Evolutionary conservation across 805 yeast genomes (phyloP).

Genomic region (Lipomyces sp.): DNA sequence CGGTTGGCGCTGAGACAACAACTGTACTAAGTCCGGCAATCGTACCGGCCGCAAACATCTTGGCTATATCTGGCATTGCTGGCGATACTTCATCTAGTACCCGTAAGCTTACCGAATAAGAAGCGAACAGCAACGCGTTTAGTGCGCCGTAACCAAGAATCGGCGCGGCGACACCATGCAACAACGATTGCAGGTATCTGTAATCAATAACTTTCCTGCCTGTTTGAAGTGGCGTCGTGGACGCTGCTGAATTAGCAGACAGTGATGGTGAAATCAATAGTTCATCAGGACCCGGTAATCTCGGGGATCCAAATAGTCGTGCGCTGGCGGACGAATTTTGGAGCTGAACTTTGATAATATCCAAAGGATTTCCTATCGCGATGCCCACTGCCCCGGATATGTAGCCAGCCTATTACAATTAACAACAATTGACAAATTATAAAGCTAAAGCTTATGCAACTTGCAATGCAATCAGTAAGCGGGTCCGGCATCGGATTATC

Average conservation of each 20-base stretch:
- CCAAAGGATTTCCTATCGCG: conserved; percentile 41
- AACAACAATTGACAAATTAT: neutral
- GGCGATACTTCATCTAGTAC: conserved; percentile 16
- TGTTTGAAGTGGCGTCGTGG: neutral
- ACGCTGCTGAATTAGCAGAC: neutral
- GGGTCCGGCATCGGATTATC: conserved; percentile 20
- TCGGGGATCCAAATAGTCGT: neutral
- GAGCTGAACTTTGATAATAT: conserved; percentile 39
- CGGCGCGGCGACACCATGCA: conserved; percentile 41
- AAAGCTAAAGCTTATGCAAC: neutral
- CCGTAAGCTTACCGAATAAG: conserved; percentile 23
- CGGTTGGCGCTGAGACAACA: conserved; percentile 39
- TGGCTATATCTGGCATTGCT: conserved; percentile 12
- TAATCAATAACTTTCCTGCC: neutral
- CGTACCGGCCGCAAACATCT: conserved; percentile 37
- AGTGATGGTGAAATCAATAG: neutral
- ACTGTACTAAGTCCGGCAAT: conserved; percentile 39
- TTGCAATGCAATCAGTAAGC: conserved; percentile 21
- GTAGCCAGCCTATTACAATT: conserved; percentile 38
- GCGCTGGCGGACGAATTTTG: conserved; percentile 25
- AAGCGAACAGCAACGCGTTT: conserved; percentile 34
- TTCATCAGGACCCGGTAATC: neutral
- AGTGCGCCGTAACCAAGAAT: conserved; percentile 40
- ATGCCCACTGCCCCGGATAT: conserved; percentile 40
- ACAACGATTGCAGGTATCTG: conserved; percentile 11